A percentile compares a stretch with the other conserved stretches of the same genome.
phyloP scores from a whole-genome alignment of 257 asterid genomes.

The Cordia subcordata region DNA sequence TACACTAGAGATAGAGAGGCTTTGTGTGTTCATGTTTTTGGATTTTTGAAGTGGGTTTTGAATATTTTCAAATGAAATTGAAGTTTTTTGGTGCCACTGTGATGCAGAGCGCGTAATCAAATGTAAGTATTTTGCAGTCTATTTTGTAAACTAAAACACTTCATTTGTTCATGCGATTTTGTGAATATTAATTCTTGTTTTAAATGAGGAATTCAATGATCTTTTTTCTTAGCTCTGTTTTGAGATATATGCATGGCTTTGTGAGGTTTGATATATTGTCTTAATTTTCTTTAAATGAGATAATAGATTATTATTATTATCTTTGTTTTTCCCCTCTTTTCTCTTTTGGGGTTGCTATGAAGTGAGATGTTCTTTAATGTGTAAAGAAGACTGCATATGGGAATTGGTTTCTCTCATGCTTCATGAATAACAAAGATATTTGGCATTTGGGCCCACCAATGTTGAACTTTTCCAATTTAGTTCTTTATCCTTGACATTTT shows the following conservation, averaged over 20 bases:
- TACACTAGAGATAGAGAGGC: not conserved
- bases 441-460: slow-evolving; percentile 34
- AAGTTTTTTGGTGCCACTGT: slow-evolving; percentile 14
- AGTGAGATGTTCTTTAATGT: not conserved
- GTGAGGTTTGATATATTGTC: too few relatives aligned
- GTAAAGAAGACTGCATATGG: slow-evolving; percentile 15
- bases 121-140: slow-evolving; percentile 24
- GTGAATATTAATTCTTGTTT: not conserved
- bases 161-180: not conserved
- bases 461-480: slow-evolving; percentile 16
- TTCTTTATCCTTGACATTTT: slow-evolving; percentile 22
- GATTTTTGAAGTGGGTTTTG: slow-evolving; percentile 30
- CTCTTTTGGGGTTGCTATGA: not conserved
- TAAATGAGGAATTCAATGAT: not conserved
- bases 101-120: slow-evolving; percentile 22
- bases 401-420: slow-evolving; percentile 29
- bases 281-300: too few relatives aligned
- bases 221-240: not conserved
- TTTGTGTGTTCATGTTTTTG: slow-evolving; percentile 19
- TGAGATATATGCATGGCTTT: too few relatives aligned
- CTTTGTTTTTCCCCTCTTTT: not conserved
- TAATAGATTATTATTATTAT: not conserved
- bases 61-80: slow-evolving; percentile 17
- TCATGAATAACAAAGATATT: slow-evolving; percentile 16
- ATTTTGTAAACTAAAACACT: not conserved